Conservation (phyloP, 2,329 filamentous ascomycete species). For the Aspergillus calidoustus region DNA sequence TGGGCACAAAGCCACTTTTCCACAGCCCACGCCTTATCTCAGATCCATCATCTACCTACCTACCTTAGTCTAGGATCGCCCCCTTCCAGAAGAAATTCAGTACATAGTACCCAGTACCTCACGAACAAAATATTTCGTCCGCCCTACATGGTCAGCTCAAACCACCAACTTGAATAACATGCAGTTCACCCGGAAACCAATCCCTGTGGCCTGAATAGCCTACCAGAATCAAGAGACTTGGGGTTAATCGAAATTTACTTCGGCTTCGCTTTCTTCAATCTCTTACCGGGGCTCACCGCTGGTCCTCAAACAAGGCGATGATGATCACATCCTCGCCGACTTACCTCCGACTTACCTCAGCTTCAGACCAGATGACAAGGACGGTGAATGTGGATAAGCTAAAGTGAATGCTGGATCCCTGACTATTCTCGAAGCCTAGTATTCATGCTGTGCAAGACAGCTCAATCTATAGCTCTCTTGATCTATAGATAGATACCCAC, state of each 20-base stretch:
- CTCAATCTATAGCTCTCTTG: neutral
- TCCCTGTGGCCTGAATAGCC: neutral
- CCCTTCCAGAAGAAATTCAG: neutral
- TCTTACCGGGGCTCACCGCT: constrained; percentile 1
- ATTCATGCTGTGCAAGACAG: neutral
- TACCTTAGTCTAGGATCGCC: neutral
- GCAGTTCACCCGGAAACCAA: neutral
- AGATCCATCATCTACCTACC: neutral
- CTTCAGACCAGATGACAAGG: neutral
- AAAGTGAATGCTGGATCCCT: neutral
- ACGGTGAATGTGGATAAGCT: neutral
- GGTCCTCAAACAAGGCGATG: neutral
- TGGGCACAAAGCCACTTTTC: constrained; percentile 5
- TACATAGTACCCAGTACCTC: neutral
- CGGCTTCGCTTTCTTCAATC: neutral
- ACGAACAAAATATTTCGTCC: neutral
- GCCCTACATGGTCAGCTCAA: neutral
- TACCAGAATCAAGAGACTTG: neutral
- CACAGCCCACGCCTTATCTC: constrained; percentile 8
- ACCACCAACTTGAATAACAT: neutral
- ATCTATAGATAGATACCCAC: neutral
- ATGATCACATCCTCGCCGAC: neutral
- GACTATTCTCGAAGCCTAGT: neutral
- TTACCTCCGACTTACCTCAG: neutral
- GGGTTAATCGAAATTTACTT: neutral